Percentiles rank a stretch among this genome's conserved stretches.
phyloP scores from a whole-genome alignment of 352 stramenopile species.

The Globisporangium nodosum region DNA sequence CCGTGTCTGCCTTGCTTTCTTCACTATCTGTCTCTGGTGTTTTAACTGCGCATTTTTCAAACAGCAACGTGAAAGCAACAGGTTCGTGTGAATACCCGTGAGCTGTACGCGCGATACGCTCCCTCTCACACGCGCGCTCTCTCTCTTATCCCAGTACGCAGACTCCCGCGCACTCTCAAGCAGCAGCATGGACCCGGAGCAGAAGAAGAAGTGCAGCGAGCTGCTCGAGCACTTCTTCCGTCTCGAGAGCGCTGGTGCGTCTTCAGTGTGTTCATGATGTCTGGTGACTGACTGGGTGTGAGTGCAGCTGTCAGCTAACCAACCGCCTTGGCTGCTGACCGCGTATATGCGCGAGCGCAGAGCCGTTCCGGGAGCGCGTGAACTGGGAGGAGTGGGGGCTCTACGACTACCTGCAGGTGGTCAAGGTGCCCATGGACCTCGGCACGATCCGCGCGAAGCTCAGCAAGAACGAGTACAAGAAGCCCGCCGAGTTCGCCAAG shows the following conservation, averaged over 20 bases:
- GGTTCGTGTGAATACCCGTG: too few species aligned
- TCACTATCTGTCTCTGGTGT: background rate
- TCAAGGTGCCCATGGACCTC: conserved; percentile 91
- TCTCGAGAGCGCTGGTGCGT: conserved; percentile 62
- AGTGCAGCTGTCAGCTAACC: background rate
- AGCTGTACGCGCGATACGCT: too few species aligned
- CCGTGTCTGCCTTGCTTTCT: background rate
- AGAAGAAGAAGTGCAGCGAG: conserved; percentile 78
- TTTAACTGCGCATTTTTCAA: background rate
- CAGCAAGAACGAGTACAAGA: conserved; percentile 81
- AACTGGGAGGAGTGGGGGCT: conserved; percentile 89
- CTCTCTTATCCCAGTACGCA: background rate
- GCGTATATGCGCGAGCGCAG: conserved; percentile 14
- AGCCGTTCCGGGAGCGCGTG: conserved; percentile 81
- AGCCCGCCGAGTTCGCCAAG: conserved; percentile 69
- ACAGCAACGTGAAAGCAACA: background rate
- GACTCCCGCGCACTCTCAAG: background rate
- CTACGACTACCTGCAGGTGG: conserved; percentile 88
- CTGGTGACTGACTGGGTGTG: background rate
- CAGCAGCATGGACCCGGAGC: conserved; percentile 59
- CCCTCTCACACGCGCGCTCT: background rate
- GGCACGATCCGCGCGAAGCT: conserved; percentile 82
- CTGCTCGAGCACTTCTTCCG: conserved; percentile 81
- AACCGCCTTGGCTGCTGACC: background rate
- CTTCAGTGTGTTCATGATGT: too few species aligned